phyloP scores from a whole-genome alignment of 1,139 yeast genomes.

The Ogataea hybrid region DNA sequence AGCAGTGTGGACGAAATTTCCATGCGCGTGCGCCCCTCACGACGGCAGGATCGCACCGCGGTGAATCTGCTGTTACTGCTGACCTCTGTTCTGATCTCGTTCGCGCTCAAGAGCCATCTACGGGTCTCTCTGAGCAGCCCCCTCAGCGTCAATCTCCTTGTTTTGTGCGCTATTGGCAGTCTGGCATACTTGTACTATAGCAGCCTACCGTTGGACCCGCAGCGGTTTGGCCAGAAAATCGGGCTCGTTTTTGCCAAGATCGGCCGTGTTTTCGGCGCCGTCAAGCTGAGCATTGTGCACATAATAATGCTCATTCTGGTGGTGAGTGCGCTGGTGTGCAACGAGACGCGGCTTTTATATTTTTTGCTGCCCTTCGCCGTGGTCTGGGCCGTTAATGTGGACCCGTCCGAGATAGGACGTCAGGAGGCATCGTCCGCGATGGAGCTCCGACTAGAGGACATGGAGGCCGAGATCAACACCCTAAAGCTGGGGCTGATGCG shows the following conservation, averaged over 20 bases:
- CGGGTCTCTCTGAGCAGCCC: conserved; percentile 9
- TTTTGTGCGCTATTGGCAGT: conserved; percentile 2
- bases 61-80: conserved; percentile 9
- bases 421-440: conserved; percentile 1
- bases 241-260: conserved; percentile 9
- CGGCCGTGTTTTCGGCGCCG: conserved; percentile 5
- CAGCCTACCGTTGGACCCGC: conserved; percentile 12
- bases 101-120: conserved; percentile 12
- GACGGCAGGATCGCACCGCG: conserved; percentile 7
- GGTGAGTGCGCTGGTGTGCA: conserved; percentile 12
- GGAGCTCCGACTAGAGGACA: conserved; percentile 11
- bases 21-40: not conserved
- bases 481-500: conserved; percentile 9
- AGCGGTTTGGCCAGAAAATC: conserved; percentile 4
- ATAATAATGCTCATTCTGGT: conserved; percentile 14
- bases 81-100: conserved; percentile 11
- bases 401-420: conserved; percentile 1
- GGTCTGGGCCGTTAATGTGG: conserved; percentile 14
- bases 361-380: conserved; percentile 11
- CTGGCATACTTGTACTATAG: conserved; percentile 12
- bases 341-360: conserved; percentile 13
- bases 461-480: conserved; percentile 12
- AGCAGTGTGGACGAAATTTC: conserved; percentile 4
- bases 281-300: conserved; percentile 9
- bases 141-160: conserved; percentile 9